These are phyloP conservation scores for Paraconiothyrium sp. DNA, from an alignment of 2,329 filamentous ascomycete genomes.

Conservation along the genomic window DNA sequence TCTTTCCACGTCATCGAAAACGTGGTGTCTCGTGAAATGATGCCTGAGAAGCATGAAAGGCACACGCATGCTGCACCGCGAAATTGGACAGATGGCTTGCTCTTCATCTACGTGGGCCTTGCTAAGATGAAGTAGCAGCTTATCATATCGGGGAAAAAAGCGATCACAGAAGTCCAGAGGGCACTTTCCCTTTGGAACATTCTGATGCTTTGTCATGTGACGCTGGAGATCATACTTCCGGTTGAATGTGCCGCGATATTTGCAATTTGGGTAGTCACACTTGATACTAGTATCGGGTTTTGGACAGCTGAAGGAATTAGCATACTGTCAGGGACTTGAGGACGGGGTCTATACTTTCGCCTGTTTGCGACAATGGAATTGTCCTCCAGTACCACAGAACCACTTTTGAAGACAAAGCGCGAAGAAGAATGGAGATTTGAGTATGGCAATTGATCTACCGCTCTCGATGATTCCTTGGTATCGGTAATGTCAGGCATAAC, in stretches of 20 bases:
- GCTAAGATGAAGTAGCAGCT: constrained; percentile 15
- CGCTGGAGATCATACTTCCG: constrained; percentile 32
- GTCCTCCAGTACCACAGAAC: constrained; percentile 7
- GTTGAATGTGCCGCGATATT: constrained; percentile 26
- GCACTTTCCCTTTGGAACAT: constrained; percentile 15
- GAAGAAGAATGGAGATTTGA: not conserved
- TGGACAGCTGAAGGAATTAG: constrained; percentile 3
- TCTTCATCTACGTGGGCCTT: constrained; percentile 15
- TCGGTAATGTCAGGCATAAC: too few species aligned
- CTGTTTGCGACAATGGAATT: not conserved
- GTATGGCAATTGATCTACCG: too few species aligned
- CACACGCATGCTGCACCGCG: not conserved
- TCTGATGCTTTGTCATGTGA: constrained; percentile 29
- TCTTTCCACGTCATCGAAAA: too few species aligned
- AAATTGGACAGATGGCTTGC: constrained; percentile 9
- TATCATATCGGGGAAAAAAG: constrained; percentile 16
- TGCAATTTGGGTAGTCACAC: constrained; percentile 26
- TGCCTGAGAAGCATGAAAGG: constrained; percentile 1
- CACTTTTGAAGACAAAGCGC: constrained; percentile 7
- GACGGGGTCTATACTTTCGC: not conserved
- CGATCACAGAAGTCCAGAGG: constrained; percentile 19
- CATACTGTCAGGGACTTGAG: not conserved
- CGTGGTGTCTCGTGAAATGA: too few species aligned
- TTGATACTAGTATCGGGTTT: constrained; percentile 18
- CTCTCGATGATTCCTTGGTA: too few species aligned